Percentiles rank a stretch among this genome's conserved stretches.
Evolutionary conservation across 495 filamentous ascomycete genomes (phyloP).

Genomic region (Polyplosphaeria fusca): DNA sequence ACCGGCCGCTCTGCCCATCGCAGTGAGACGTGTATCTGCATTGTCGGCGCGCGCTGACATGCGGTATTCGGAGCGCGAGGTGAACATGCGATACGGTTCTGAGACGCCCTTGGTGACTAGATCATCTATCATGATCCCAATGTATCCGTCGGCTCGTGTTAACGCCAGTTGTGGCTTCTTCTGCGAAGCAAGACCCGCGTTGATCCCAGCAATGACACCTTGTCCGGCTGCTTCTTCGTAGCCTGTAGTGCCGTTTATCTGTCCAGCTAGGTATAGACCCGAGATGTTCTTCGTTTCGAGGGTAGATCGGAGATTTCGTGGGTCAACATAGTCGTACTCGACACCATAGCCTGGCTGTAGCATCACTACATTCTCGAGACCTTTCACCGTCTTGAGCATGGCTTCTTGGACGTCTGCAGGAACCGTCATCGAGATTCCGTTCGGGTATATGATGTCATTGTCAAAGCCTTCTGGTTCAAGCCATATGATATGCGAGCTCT

Average conservation of each 20-base stretch:
- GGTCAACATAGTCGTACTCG: slow-evolving; percentile 98
- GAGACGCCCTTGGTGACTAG: slow-evolving; percentile 95
- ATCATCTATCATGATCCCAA: slow-evolving; percentile 98
- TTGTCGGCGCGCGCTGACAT: slow-evolving; percentile 90
- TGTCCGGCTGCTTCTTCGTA: slow-evolving; percentile 97
- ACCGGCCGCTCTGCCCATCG: slow-evolving; percentile 70
- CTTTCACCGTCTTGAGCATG: slow-evolving; percentile 77
- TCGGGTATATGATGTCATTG: slow-evolving; percentile 89
- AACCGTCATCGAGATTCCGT: slow-evolving; percentile 95
- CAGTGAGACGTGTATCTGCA: slow-evolving; percentile 83
- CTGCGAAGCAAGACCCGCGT: slow-evolving; percentile 78
- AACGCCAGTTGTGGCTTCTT: slow-evolving; percentile 62
- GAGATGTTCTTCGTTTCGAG: slow-evolving; percentile 90
- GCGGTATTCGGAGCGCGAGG: slow-evolving; percentile 89
- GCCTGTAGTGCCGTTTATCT: slow-evolving; percentile 97
- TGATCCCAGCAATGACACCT: slow-evolving; percentile 87
- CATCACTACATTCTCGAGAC: slow-evolving; percentile 88
- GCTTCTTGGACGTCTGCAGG: slow-evolving; percentile 80
- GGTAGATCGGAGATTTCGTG: slow-evolving; percentile 76
- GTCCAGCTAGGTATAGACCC: slow-evolving; percentile 89
- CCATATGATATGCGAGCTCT: slow-evolving; percentile 84
- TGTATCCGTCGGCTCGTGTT: slow-evolving; percentile 85
- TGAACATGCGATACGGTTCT: slow-evolving; percentile 99
- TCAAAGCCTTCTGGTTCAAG: slow-evolving; percentile 95
- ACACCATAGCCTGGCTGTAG: slow-evolving; percentile 96